These are phyloP conservation scores for Fusarium falciforme DNA, from an alignment of 2,329 filamentous ascomycete species.

Conservation along the genomic window DNA sequence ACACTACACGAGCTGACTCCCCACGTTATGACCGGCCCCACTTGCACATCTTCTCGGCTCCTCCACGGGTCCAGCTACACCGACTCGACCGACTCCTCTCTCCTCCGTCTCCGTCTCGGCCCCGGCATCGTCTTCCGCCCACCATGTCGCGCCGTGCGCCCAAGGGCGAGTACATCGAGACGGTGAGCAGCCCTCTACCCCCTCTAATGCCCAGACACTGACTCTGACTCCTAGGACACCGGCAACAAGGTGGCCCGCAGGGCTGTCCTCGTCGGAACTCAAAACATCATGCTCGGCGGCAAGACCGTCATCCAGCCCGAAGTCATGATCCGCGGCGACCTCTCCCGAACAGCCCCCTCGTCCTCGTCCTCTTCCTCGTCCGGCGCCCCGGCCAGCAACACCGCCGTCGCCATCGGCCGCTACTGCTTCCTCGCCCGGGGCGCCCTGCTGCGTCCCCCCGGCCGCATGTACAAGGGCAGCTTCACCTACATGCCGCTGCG, in stretches of 20 bases:
- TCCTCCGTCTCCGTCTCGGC: constrained; percentile 22
- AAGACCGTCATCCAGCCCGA: constrained; percentile 97
- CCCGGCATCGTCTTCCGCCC: constrained; percentile 27
- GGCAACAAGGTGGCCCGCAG: constrained; percentile 98
- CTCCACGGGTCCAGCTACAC: constrained; percentile 26
- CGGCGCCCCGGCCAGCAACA: constrained; percentile 62
- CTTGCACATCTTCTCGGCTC: constrained; percentile 27
- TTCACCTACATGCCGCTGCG: constrained; percentile 90
- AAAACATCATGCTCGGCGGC: constrained; percentile 97
- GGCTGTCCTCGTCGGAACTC: constrained; percentile 90
- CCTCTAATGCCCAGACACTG: neutral
- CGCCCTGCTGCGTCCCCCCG: constrained; percentile 84
- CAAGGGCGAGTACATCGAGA: constrained; percentile 97
- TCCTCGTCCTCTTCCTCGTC: constrained; percentile 55
- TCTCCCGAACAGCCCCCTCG: constrained; percentile 69
- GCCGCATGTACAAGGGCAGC: constrained; percentile 80
- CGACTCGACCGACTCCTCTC: constrained; percentile 18
- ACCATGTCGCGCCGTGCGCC: constrained; percentile 80
- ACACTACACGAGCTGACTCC: too few relatives aligned
- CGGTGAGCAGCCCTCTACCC: constrained; percentile 64
- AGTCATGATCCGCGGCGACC: constrained; percentile 92
- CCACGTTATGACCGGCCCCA: constrained; percentile 24
- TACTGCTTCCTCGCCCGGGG: constrained; percentile 90
- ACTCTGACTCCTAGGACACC: constrained; percentile 75
- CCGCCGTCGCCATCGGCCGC: constrained; percentile 86